Evolutionary conservation across 768 basidiomycete genomes (phyloP).

Genomic region (Pleurotus citrinopileatus): DNA sequence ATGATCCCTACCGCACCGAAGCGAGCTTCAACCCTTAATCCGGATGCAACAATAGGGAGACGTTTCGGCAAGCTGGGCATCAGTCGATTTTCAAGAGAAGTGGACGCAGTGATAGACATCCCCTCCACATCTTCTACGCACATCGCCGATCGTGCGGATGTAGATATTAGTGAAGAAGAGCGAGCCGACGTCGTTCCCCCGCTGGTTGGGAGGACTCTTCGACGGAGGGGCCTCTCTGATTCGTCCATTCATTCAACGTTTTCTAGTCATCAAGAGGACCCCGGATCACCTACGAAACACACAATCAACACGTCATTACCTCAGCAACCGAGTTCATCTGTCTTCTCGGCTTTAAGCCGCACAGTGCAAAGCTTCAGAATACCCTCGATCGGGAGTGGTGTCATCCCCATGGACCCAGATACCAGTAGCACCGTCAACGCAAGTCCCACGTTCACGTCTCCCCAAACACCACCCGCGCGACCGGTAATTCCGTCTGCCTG

Average conservation of each 20-base stretch:
- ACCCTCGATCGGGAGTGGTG: slow-evolving; percentile 4
- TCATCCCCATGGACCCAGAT: background rate
- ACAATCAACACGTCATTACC: background rate
- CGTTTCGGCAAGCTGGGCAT: slow-evolving; percentile 15
- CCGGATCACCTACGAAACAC: slow-evolving; percentile 4
- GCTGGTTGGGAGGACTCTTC: slow-evolving; percentile 65
- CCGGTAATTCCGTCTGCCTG: background rate
- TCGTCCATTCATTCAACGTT: slow-evolving; percentile 91
- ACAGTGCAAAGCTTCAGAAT: slow-evolving; percentile 49
- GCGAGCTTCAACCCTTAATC: slow-evolving; percentile 18
- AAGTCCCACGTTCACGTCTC: background rate
- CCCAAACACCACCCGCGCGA: background rate
- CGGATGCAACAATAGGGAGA: slow-evolving; percentile 21
- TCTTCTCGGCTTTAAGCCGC: slow-evolving; percentile 51
- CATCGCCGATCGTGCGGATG: slow-evolving; percentile 12
- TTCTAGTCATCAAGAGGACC: slow-evolving; percentile 47
- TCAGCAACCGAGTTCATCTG: slow-evolving; percentile 34
- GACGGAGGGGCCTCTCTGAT: slow-evolving; percentile 83
- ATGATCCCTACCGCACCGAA: slow-evolving; percentile 47
- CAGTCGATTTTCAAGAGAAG: slow-evolving; percentile 54
- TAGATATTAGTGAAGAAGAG: slow-evolving; percentile 39
- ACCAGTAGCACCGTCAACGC: background rate
- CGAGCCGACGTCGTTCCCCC: slow-evolving; percentile 40
- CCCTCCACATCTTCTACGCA: slow-evolving; percentile 29
- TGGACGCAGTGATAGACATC: slow-evolving; percentile 78